A percentile compares a stretch with the other conserved stretches of the same genome.
These are phyloP conservation scores for Xylaria sp. DNA, from an alignment of 2,329 filamentous ascomycete species.

Conservation along the genomic window DNA sequence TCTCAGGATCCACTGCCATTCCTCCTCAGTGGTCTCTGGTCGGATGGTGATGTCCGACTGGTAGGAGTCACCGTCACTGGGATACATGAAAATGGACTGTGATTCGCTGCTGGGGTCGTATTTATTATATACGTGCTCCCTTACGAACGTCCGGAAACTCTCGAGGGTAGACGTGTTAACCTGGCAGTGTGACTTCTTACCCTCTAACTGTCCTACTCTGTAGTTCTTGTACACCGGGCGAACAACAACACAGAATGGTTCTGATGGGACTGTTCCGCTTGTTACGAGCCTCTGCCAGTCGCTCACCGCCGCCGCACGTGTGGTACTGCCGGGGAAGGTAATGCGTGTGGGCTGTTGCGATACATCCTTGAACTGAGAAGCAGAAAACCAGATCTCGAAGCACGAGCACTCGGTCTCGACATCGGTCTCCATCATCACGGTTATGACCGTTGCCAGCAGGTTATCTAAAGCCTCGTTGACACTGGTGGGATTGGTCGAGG, in stretches of 20 bases:
- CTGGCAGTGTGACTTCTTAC: background rate
- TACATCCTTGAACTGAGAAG: slow-evolving; percentile 14
- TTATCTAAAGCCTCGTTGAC: background rate
- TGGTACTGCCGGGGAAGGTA: background rate
- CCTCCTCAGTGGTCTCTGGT: slow-evolving; percentile 23
- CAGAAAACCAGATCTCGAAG: slow-evolving; percentile 23
- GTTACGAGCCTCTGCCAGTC: slow-evolving; percentile 7
- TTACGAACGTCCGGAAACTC: slow-evolving; percentile 1
- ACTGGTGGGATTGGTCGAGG: background rate
- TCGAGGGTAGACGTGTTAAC: slow-evolving; percentile 2
- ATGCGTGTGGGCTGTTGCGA: slow-evolving; percentile 4
- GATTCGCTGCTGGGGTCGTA: slow-evolving; percentile 8
- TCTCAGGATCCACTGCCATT: slow-evolving; percentile 27
- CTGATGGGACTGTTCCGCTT: background rate
- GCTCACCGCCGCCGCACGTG: background rate
- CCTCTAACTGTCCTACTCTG: background rate
- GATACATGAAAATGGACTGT: slow-evolving; percentile 17
- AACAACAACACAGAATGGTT: slow-evolving; percentile 15
- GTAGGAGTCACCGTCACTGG: slow-evolving; percentile 6
- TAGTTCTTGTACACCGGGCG: slow-evolving; percentile 22
- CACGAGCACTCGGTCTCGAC: slow-evolving; percentile 2
- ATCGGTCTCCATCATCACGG: background rate
- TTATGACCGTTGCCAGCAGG: background rate
- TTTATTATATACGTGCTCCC: background rate
- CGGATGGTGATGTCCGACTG: slow-evolving; percentile 22